Conservation (phyloP, 2,329 filamentous ascomycete species). For the Fusarium staphyleae region DNA sequence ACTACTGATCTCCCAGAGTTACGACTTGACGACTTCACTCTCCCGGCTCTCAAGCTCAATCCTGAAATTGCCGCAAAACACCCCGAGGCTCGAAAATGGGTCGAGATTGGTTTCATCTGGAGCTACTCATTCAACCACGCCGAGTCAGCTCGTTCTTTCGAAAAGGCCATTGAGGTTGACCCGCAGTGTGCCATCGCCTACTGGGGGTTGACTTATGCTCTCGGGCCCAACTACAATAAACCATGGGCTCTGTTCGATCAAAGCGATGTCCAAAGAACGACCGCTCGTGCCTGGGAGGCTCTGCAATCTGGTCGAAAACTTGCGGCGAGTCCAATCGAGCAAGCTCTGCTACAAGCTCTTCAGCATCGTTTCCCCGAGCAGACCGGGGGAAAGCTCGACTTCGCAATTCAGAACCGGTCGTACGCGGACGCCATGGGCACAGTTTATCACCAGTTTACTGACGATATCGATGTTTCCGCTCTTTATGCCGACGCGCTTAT, state of each 20-base stretch:
- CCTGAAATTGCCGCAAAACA: too few relatives aligned
- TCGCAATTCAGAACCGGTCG: slow-evolving; percentile 47
- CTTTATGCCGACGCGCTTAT: slow-evolving; percentile 54
- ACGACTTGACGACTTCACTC: too few relatives aligned
- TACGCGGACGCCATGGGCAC: slow-evolving; percentile 50
- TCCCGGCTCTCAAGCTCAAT: too few relatives aligned
- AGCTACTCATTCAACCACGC: slow-evolving; percentile 78
- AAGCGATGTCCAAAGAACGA: slow-evolving; percentile 52
- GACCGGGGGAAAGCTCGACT: slow-evolving; percentile 44
- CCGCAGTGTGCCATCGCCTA: slow-evolving; percentile 65
- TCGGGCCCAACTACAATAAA: slow-evolving; percentile 79
- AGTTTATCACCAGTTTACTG: slow-evolving; percentile 44
- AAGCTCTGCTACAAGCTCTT: slow-evolving; percentile 68
- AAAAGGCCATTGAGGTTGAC: slow-evolving; percentile 62
- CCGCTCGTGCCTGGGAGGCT: slow-evolving; percentile 9
- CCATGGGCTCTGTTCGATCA: slow-evolving; percentile 75
- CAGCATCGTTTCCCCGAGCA: slow-evolving; percentile 60
- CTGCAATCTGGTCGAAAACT: not conserved
- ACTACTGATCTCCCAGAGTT: too few relatives aligned
- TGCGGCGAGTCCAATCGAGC: slow-evolving; percentile 51
- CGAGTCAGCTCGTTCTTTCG: slow-evolving; percentile 70
- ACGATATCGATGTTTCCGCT: slow-evolving; percentile 49
- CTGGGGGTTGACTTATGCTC: slow-evolving; percentile 73
- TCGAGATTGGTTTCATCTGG: slow-evolving; percentile 76
- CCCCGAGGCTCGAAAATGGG: slow-evolving; percentile 62